Percentiles rank a stretch among this genome's conserved stretches.
These are phyloP conservation scores for Westerdykella aurantiaca DNA, from an alignment of 2,329 filamentous ascomycete species.

Conservation along the genomic window DNA sequence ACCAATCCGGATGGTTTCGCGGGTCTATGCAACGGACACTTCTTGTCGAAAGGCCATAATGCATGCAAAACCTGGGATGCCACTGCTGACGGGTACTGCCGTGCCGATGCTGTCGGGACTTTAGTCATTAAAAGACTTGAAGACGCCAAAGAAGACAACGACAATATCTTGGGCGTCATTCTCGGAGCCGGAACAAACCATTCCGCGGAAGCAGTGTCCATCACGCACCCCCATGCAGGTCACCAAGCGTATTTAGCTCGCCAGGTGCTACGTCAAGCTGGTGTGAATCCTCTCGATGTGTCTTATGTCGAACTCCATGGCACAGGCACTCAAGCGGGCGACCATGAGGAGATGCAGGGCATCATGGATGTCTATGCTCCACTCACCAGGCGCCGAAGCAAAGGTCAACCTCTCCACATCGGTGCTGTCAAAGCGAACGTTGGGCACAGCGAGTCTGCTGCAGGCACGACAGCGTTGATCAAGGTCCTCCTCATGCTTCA, in stretches of 20 bases:
- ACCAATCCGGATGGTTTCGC: constrained; percentile 29
- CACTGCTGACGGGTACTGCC: constrained; percentile 27
- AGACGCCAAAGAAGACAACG: constrained; percentile 21
- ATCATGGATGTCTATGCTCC: constrained; percentile 11
- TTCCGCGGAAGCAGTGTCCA: constrained; percentile 27
- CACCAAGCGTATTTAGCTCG: constrained; percentile 5
- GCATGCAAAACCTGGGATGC: constrained; percentile 31
- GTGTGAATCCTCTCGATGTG: constrained; percentile 3
- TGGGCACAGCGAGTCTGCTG: constrained; percentile 33
- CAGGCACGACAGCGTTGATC: constrained; percentile 27
- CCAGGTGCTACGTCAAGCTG: constrained; percentile 7
- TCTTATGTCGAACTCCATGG: constrained; percentile 18
- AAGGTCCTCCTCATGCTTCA: constrained; percentile 30
- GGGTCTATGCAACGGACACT: constrained; percentile 17
- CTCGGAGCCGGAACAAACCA: constrained; percentile 29
- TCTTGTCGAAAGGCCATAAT: constrained; percentile 21
- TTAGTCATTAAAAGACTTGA: constrained; percentile 20
- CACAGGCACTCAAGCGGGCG: constrained; percentile 17
- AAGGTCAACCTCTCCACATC: constrained; percentile 16
- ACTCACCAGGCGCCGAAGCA: not conserved
- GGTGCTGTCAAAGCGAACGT: constrained; percentile 31
- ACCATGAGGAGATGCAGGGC: constrained; percentile 9
- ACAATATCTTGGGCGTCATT: constrained; percentile 29
- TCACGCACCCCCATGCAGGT: constrained; percentile 16
- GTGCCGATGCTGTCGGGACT: constrained; percentile 22